These are phyloP conservation scores for Pichia gijzeniarum DNA, from an alignment of 805 yeast genomes.

Conservation along the genomic window DNA sequence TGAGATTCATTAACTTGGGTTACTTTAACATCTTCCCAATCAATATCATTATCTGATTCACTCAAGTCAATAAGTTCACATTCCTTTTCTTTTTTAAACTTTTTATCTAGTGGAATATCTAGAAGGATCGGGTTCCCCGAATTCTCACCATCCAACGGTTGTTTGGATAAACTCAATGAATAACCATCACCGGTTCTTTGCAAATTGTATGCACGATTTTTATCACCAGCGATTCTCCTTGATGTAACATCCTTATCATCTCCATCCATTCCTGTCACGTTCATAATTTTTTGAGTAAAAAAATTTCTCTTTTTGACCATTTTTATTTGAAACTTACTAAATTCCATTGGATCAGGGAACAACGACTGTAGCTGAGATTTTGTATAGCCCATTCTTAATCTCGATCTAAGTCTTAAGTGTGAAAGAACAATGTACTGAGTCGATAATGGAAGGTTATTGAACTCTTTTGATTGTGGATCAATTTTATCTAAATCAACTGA, in stretches of 20 bases:
- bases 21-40: constrained; percentile 27
- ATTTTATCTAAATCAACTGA: constrained; percentile 64
- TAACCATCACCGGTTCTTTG: constrained; percentile 78
- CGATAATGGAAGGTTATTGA: constrained; percentile 67
- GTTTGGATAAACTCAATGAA: constrained; percentile 53
- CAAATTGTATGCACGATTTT: constrained; percentile 66
- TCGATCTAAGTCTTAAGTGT: constrained; percentile 71
- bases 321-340: constrained; percentile 86
- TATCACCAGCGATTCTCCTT: constrained; percentile 76
- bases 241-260: constrained; percentile 33
- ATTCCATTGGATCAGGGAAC: constrained; percentile 83
- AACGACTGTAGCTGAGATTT: constrained; percentile 78
- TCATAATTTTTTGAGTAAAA: constrained; percentile 82
- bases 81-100: constrained; percentile 2
- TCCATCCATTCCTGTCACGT: constrained; percentile 71
- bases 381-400: constrained; percentile 92
- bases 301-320: constrained; percentile 90
- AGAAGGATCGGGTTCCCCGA: constrained; percentile 20
- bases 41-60: constrained; percentile 13
- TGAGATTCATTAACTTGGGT: constrained; percentile 1
- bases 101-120: constrained; percentile 4
- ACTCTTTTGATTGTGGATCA: constrained; percentile 80
- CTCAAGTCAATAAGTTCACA: neutral
- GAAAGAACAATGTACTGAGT: constrained; percentile 86
- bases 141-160: constrained; percentile 35